Conservation (phyloP, 257 asterid species). For the Nicotiana noctiflora region DNA sequence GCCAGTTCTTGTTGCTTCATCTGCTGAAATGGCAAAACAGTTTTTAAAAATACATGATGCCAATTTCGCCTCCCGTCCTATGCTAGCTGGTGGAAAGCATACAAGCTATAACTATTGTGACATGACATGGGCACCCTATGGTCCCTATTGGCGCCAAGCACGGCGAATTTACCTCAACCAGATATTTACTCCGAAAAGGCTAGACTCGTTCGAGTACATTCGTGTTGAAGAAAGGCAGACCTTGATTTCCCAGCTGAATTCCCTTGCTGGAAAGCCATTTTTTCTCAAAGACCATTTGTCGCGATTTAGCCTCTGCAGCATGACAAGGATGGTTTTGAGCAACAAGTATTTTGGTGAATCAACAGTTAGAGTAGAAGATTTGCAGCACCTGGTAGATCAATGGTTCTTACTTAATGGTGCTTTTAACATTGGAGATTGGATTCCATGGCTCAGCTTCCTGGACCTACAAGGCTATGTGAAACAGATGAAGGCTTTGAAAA, state of each 20-base stretch:
- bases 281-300: conserved; percentile 17
- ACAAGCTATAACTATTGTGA: conserved; percentile 18
- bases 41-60: conserved; percentile 29
- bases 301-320: conserved; percentile 9
- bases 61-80: conserved; percentile 29
- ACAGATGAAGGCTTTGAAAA: conserved; percentile 22
- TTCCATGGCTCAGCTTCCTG: conserved; percentile 41
- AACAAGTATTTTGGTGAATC: conserved; percentile 16
- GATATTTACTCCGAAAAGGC: conserved; percentile 15
- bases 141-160: conserved; percentile 31
- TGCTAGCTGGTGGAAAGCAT: conserved; percentile 30
- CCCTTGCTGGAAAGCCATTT: conserved; percentile 20
- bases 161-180: conserved; percentile 20
- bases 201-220: conserved; percentile 20
- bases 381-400: conserved; percentile 21
- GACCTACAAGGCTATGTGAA: conserved; percentile 39
- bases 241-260: conserved; percentile 16
- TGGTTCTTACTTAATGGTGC: conserved; percentile 27
- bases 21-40: conserved; percentile 41
- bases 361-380: conserved; percentile 7
- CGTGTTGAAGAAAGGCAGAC: conserved; percentile 19
- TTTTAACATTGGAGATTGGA: conserved; percentile 38
- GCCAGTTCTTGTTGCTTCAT: conserved; percentile 33
- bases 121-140: conserved; percentile 32
- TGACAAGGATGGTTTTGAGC: conserved; percentile 25